Base-by-base conservation (phyloP, 495 filamentous ascomycete genomes). In the Aspergillus hancockii region DNA sequence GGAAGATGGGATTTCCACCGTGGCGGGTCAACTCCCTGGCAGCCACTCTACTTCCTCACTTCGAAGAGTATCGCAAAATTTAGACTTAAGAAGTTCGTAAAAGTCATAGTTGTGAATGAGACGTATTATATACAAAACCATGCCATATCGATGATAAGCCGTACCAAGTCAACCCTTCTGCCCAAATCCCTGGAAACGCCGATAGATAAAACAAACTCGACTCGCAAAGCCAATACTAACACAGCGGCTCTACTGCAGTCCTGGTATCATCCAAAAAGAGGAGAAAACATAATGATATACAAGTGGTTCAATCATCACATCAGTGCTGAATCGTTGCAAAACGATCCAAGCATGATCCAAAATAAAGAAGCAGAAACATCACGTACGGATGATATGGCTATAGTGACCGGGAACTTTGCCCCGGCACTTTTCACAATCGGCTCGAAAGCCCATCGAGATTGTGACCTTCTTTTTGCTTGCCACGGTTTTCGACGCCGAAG, bases 351-450 rank as follows among this genome's bases (percentile, higher is more conserved):
- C 18, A 50, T 21, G 16, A 2, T 7, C 13, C 23, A 34, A 43
- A 49, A 49, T 19, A 4, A 40, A 25, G 53, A 49, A 8, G 25
- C 7, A 49, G 10, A 25, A 6, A 30, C 18, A 38, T 67, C 58
- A 72, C 21, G 57, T 3, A 14, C 68, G 65, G 38, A 90, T 83
- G 49, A 93, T 92, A 72, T 96, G 92, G 64, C 88, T 92, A 64
- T 92, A 93, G 71, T 96, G 92, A 0, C 92, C 91, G 0, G 91
- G 91, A 30, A 93, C 87, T 70, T 85, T 88, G 63, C 79, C 78
- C 52, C 80, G 82, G 70, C 92, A 96, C 74, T 93, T 93, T 54
- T 92, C 90, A 72, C 92, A 96, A 70, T 93, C 90, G 13, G 87
- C 84, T 41, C 91, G 80, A 73, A 88, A 94, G 19, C 92, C 92